Evolutionary conservation across 257 asterid species (phyloP), one percentile per base, ranked within the genome.

Genomic region (Oldenlandia corymbosa): DNA sequence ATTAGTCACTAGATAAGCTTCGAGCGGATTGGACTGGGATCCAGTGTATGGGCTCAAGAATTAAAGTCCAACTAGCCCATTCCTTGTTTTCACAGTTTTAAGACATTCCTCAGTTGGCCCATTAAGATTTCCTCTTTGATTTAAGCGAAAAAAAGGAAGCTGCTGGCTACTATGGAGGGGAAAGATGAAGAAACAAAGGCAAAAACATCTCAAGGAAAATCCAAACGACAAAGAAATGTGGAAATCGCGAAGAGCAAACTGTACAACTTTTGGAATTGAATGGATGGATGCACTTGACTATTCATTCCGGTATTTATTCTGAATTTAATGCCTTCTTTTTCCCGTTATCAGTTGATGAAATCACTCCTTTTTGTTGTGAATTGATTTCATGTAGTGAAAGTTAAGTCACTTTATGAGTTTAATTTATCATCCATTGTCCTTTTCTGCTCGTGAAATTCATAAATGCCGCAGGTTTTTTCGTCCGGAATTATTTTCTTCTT

Each of bases 1-100:
- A 36, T 37, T 48, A 41, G 45, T 50, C 18, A 8, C 51, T 1
- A 60, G 64, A 61, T 61, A 62, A 53, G 51, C 51, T 52, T 34
- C 12, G 13, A 56, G 28, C 21, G 65, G 13, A 17, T 48, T 61
- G 21, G 1, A 18, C 13, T 18, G 16, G 11, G 58, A n/a, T n/a
- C n/a, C n/a, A 9, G 31, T 46, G 48, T 10, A 48, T 52, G 61
- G 61, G 39, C 14, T 43, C 10, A 20, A 3, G 16, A 36, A 12
- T 3, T 6, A 23, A 51, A 49, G 68, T 49, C 49, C 49, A 9
- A 1, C 6, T 49, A 58, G 45, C 45, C 12, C 11, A 1, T 10
- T 41, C 45, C 13, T 41, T 10, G 5, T 5, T 41, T 41, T 5
- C n/a, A n/a, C n/a, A n/a, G n/a, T n/a, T n/a, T n/a, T n/a, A n/a